Conservation (phyloP, 2,329 filamentous ascomycete species). For the Ophiostoma ulmi region DNA sequence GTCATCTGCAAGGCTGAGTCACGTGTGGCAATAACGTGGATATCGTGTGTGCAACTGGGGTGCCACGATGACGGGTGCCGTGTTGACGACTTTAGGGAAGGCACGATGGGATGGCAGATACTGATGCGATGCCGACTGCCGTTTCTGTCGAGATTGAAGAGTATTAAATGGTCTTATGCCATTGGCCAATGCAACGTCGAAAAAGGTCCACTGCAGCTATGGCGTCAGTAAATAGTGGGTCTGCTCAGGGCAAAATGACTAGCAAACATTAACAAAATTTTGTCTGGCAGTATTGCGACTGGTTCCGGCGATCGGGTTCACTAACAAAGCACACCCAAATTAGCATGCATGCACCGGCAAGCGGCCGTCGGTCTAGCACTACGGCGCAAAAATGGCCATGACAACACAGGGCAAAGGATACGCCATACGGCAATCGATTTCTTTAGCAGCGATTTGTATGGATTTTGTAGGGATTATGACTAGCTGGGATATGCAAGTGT, state of each 20-base stretch:
- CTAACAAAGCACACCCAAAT: background rate
- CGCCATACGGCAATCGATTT: conserved; percentile 2
- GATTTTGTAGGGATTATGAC: background rate
- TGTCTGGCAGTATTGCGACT: background rate
- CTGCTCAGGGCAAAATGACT: no score
- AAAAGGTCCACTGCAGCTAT: conserved; percentile 15
- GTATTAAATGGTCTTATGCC: conserved; percentile 21
- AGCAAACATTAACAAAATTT: conserved; percentile 3
- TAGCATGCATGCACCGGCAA: background rate
- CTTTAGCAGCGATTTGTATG: background rate
- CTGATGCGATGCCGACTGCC: conserved; percentile 19
- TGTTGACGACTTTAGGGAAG: conserved; percentile 8
- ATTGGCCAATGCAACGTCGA: conserved; percentile 17
- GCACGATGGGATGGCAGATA: conserved; percentile 14
- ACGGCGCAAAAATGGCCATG: background rate
- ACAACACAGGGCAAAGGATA: conserved; percentile 4
- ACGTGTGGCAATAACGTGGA: background rate
- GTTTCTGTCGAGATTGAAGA: conserved; percentile 7
- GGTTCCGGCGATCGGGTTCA: conserved; percentile 2
- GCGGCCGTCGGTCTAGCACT: background rate
- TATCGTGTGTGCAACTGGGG: background rate
- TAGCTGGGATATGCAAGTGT: background rate
- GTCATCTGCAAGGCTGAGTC: background rate
- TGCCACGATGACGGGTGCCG: background rate
- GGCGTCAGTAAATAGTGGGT: conserved; percentile 26